Percentiles rank a stretch among this genome's conserved stretches.
These are phyloP conservation scores for Sclerotinia spermophila DNA, from an alignment of 2,329 filamentous ascomycete species.

Conservation along the genomic window DNA sequence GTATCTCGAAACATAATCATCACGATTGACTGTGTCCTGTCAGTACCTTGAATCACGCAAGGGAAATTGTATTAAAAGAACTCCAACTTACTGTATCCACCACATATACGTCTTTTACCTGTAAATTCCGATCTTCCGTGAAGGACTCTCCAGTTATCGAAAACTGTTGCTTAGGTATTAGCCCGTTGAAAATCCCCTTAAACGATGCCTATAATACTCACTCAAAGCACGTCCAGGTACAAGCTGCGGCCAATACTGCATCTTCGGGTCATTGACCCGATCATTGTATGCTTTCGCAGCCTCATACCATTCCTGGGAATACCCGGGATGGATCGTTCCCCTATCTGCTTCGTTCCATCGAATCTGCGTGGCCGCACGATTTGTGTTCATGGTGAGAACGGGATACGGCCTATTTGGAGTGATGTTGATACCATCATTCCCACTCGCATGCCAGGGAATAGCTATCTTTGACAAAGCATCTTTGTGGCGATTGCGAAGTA, in stretches of 20 bases:
- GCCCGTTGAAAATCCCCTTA: neutral
- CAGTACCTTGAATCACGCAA: neutral
- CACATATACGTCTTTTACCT: conserved; percentile 82
- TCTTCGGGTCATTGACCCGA: conserved; percentile 60
- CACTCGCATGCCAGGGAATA: conserved; percentile 78
- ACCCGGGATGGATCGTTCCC: conserved; percentile 47
- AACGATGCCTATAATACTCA: conserved; percentile 43
- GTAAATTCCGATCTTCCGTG: conserved; percentile 83
- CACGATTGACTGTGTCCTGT: conserved; percentile 60
- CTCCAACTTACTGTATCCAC: conserved; percentile 72
- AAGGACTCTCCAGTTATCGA: conserved; percentile 93
- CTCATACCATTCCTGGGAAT: conserved; percentile 61
- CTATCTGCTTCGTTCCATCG: conserved; percentile 95
- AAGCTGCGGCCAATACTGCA: conserved; percentile 78
- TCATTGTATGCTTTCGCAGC: conserved; percentile 72
- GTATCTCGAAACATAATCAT: conserved; percentile 77
- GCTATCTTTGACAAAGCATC: conserved; percentile 51
- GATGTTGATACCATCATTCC: conserved; percentile 80
- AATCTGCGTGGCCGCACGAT: conserved; percentile 52
- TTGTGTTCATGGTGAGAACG: conserved; percentile 51
- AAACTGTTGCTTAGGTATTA: conserved; percentile 52
- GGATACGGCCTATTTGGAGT: conserved; percentile 67
- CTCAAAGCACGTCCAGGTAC: conserved; percentile 72
- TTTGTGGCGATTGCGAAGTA: conserved; percentile 55
- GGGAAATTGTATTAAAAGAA: neutral